Conservation (phyloP, 805 yeast species). For the Candida insectorum region DNA sequence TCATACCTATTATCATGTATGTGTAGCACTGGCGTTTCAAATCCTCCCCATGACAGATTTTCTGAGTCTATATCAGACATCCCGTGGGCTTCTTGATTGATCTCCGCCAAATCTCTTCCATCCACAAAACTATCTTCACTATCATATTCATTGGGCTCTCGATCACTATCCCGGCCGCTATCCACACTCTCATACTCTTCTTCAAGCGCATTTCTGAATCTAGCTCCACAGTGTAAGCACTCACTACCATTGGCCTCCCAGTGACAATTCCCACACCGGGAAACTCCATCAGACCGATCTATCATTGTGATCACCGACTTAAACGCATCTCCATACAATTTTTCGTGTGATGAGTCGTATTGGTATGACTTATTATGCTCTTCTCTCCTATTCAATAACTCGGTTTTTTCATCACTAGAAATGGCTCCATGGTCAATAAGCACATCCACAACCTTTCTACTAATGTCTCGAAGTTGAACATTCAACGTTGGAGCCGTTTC, state of each 20-base stretch:
- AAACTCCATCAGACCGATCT: conserved; percentile 68
- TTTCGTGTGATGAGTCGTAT: conserved; percentile 26
- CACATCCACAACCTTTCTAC: conserved; percentile 34
- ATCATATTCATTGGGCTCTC: conserved; percentile 22
- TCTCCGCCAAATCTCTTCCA: conserved; percentile 18
- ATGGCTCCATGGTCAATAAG: conserved; percentile 29
- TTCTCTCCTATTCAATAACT: conserved; percentile 12
- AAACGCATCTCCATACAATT: conserved; percentile 50
- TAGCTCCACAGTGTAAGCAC: conserved; percentile 68
- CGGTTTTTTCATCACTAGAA: conserved; percentile 16
- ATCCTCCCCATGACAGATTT: conserved; percentile 11
- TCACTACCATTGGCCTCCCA: conserved; percentile 71
- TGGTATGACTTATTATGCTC: conserved; percentile 27
- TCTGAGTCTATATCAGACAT: conserved; percentile 15
- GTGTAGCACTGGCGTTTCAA: no score
- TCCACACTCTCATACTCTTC: conserved; percentile 36
- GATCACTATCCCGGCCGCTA: conserved; percentile 33
- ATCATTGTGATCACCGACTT: conserved; percentile 49
- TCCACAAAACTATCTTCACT: conserved; percentile 34
- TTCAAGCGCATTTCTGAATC: conserved; percentile 37
- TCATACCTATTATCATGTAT: no score
- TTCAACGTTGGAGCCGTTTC: conserved; percentile 52
- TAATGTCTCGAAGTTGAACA: conserved; percentile 46
- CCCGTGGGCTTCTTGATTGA: no score
- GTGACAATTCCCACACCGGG: conserved; percentile 71